Base-by-base conservation (phyloP, 176 grass and related monocot genomes). In the Rhynchospora pubera region DNA sequence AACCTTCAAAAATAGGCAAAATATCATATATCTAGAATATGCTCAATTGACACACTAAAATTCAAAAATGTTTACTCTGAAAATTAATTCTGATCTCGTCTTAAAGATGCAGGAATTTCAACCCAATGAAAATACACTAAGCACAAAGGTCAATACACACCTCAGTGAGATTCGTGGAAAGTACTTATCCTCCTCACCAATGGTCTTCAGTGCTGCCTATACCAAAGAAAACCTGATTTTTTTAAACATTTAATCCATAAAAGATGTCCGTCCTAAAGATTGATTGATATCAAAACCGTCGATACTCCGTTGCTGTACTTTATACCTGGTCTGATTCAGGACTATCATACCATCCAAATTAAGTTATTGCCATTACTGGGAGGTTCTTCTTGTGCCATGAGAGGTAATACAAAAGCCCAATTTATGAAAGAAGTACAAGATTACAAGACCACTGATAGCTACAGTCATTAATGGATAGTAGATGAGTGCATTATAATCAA, bases 201-300 rank as follows among this genome's bases (percentile, higher is more conserved):
- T 93, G 57, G 92, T 98, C 84, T 98, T 98, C 62, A 98, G 66
- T 53, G 92, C 96, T 79, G 96, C 96, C 95, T 98, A 88, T 79
- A 75, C 85, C 80, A 87, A 79, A 87, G 83, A 28, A 79, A 87
- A 19, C 43, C 7, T 79, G 65, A 65, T 53, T 13, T 10, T n/a
- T 75, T 22, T 53, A 53, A 75, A 30, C 19, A 28, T 53, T 75
- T 21, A 75, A 53, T 30, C 46, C 5, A 26, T 75, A 26, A 26
- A 47, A 75, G 71, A 75, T 52, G 46, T 22, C 45, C 45, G 16
- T 19, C n/a, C 21, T 53, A 10, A 75, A 26, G 71, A 75, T 47
- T 28, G 47, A 75, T 45, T 0, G 39, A 45, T 19, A n/a, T 19
- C 34, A 45, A 43, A 34, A n/a, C 45, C 30, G 16, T 45, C 15